Conservation (phyloP, 2,329 filamentous ascomycete genomes). For the Helminthosporium solani region DNA sequence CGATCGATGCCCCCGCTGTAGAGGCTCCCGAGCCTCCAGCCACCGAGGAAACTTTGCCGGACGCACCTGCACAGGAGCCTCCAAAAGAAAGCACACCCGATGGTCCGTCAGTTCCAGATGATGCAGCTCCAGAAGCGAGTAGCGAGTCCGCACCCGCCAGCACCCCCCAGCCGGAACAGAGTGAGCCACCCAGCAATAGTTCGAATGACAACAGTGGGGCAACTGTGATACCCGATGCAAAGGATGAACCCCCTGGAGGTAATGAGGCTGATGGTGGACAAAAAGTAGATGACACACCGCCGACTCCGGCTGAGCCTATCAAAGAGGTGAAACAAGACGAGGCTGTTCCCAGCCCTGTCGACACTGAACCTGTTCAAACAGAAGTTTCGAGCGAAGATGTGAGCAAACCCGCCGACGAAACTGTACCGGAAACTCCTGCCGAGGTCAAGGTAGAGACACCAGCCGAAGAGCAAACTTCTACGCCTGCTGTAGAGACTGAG, state of each 20-base stretch:
- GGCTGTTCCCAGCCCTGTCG: slow-evolving; percentile 7
- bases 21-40: slow-evolving; percentile 13
- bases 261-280: slow-evolving; percentile 2
- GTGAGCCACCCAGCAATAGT: slow-evolving; percentile 6
- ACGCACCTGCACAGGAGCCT: slow-evolving; percentile 15
- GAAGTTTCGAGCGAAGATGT: not conserved
- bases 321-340: not conserved
- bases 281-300: slow-evolving; percentile 5
- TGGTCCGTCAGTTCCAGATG: slow-evolving; percentile 6
- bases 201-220: slow-evolving; percentile 13
- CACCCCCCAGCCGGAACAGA: slow-evolving; percentile 3
- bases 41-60: slow-evolving; percentile 5
- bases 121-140: slow-evolving; percentile 5
- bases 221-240: slow-evolving; percentile 20
- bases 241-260: slow-evolving; percentile 26
- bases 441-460: not conserved
- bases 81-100: slow-evolving; percentile 7
- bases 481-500: slow-evolving; percentile 23
- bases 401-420: slow-evolving; percentile 10
- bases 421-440: slow-evolving; percentile 2
- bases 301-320: not conserved
- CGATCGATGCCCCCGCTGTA: slow-evolving; percentile 11
- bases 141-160: slow-evolving; percentile 4
- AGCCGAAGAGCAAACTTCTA: slow-evolving; percentile 9
- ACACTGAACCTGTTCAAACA: no score